Evolutionary conservation across 108 stramenopile species (phyloP).

Genomic region (Bacterosira constricta): DNA sequence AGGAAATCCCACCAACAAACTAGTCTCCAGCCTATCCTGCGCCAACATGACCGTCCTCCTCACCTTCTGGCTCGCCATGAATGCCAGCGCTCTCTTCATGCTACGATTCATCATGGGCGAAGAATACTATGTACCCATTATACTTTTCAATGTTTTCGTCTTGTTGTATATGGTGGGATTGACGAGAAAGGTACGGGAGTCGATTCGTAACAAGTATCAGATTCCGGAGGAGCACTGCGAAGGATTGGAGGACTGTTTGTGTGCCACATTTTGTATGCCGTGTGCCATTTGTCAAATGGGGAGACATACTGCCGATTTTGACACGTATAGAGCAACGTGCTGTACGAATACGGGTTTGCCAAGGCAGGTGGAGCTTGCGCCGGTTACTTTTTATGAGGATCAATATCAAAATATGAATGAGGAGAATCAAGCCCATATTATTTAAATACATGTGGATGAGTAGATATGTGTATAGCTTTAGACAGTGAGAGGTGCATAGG

Average conservation of each 20-base stretch:
- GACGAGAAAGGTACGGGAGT: constrained; percentile 56
- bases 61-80: constrained; percentile 66
- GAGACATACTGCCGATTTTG: constrained; percentile 79
- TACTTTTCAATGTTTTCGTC: constrained; percentile 58
- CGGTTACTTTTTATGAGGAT: constrained; percentile 34
- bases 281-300: constrained; percentile 78
- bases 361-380: constrained; percentile 46
- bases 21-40: constrained; percentile 51
- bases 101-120: constrained; percentile 36
- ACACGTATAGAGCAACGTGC: constrained; percentile 52
- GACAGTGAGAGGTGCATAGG: too few species aligned
- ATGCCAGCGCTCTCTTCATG: constrained; percentile 42
- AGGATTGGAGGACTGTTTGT: constrained; percentile 56
- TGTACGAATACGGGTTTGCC: constrained; percentile 55
- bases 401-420: constrained; percentile 36
- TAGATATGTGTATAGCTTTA: too few species aligned
- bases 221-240: constrained; percentile 58
- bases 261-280: constrained; percentile 69
- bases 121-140: constrained; percentile 45
- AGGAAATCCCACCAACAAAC: constrained; percentile 54
- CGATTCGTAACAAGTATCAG: constrained; percentile 63
- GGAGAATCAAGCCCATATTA: neutral
- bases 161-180: constrained; percentile 26
- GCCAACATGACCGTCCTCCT: constrained; percentile 61
- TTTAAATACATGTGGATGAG: constrained; percentile 5